These are phyloP conservation scores for Pyrus pyrifolia DNA, from an alignment of 306 rosid species.

Conservation along the genomic window DNA sequence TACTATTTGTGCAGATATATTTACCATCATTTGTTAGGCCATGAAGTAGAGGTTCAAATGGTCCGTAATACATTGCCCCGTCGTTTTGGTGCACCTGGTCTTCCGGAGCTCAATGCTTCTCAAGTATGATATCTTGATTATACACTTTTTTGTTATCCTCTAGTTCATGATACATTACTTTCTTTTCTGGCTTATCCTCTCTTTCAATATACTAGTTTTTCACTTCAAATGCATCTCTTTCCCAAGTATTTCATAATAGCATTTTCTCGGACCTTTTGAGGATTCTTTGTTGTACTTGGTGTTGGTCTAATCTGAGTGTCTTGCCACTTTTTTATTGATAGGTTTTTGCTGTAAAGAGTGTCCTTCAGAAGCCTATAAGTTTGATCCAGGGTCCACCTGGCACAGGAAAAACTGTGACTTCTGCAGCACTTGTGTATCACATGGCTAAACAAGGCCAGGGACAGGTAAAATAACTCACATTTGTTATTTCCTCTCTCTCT, in stretches of 20 bases:
- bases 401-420: conserved; percentile 96
- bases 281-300: not conserved
- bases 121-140: conserved; percentile 55
- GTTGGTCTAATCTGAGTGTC: not conserved
- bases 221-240: not conserved
- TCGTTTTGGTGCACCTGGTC: conserved; percentile 99
- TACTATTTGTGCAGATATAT: conserved; percentile 60
- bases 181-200: not conserved
- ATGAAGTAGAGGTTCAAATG: conserved; percentile 99
- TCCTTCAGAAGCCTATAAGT: conserved; percentile 98
- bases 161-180: not conserved
- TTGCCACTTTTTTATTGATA: conserved; percentile 15
- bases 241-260: not conserved
- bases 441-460: conserved; percentile 99
- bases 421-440: conserved; percentile 99
- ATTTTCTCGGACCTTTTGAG: not conserved
- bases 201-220: not conserved
- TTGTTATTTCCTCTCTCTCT: not conserved
- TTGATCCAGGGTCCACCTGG: conserved; percentile 99
- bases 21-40: conserved; percentile 95
- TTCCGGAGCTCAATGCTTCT: conserved; percentile 98
- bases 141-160: not conserved
- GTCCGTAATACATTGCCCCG: conserved; percentile 96
- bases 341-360: conserved; percentile 98
- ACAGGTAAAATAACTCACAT: conserved; percentile 42